phyloP scores from a whole-genome alignment of 805 yeast species.

The Yueomyces sinensis region DNA sequence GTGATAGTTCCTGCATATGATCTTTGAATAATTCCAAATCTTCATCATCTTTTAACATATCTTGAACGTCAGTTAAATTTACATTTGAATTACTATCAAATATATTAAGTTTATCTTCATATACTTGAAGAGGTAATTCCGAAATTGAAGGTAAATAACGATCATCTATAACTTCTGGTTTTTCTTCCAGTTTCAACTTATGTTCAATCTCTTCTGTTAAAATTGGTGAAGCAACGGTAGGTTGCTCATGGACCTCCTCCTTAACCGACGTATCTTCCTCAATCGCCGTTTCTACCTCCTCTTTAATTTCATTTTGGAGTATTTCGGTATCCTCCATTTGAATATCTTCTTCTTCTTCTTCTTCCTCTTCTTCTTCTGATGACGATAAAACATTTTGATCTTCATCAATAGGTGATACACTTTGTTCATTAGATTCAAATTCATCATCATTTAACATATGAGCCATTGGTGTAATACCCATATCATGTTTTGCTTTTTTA shows the following conservation, averaged over 20 bases:
- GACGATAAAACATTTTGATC: constrained; percentile 5
- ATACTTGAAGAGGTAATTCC: constrained; percentile 42
- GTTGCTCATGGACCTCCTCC: neutral
- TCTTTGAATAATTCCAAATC: constrained; percentile 42
- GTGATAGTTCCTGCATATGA: neutral
- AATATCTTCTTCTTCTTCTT: constrained; percentile 4
- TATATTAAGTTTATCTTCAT: constrained; percentile 24
- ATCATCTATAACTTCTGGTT: neutral
- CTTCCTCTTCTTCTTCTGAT: constrained; percentile 8
- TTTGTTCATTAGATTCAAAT: constrained; percentile 6
- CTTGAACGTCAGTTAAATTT: constrained; percentile 36
- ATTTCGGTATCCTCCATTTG: constrained; percentile 12
- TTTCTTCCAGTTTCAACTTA: neutral
- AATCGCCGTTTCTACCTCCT: neutral
- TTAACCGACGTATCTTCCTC: neutral
- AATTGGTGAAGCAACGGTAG: no score
- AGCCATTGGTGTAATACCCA: constrained; percentile 15
- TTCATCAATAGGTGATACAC: neutral
- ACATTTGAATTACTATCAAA: neutral
- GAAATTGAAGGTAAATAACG: constrained; percentile 37
- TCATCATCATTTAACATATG: constrained; percentile 22
- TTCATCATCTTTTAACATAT: constrained; percentile 56
- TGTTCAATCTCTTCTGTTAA: neutral
- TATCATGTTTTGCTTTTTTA: constrained; percentile 5
- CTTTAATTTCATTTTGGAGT: neutral